phyloP scores from a whole-genome alignment of 2,329 filamentous ascomycete species.

The Pestalotiopsis sp. region DNA sequence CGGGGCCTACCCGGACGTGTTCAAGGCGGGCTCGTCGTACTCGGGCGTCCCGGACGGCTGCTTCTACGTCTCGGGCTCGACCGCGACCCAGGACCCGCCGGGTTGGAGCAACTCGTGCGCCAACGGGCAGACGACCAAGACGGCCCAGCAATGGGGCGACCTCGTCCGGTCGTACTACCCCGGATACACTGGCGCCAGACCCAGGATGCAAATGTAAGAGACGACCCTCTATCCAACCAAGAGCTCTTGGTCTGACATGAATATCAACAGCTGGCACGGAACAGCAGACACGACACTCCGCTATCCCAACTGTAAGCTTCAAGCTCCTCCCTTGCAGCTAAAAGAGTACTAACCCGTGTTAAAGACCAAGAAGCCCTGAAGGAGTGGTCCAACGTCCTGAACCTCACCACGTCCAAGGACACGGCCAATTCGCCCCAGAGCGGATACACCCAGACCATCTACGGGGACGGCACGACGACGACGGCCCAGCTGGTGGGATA shows the following conservation, averaged over 20 bases:
- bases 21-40: conserved; percentile 47
- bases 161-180: conserved; percentile 50
- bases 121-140: conserved; percentile 47
- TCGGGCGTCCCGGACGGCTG: conserved; percentile 44
- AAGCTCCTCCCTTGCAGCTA: neutral
- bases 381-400: conserved; percentile 50
- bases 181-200: conserved; percentile 45
- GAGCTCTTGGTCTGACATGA: neutral
- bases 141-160: conserved; percentile 43
- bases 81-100: conserved; percentile 36
- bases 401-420: conserved; percentile 32
- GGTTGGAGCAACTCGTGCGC: conserved; percentile 60
- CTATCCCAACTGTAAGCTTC: conserved; percentile 36
- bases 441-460: conserved; percentile 40
- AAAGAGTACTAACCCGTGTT: conserved; percentile 16
- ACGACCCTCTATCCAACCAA: neutral
- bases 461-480: conserved; percentile 31
- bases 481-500: conserved; percentile 27
- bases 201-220: conserved; percentile 40
- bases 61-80: conserved; percentile 28
- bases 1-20: conserved; percentile 51
- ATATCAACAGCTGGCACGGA: conserved; percentile 44
- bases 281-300: conserved; percentile 40
- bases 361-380: conserved; percentile 41
- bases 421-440: conserved; percentile 33